phyloP scores from a whole-genome alignment of 1,139 yeast genomes.

The Candida neerlandica region DNA sequence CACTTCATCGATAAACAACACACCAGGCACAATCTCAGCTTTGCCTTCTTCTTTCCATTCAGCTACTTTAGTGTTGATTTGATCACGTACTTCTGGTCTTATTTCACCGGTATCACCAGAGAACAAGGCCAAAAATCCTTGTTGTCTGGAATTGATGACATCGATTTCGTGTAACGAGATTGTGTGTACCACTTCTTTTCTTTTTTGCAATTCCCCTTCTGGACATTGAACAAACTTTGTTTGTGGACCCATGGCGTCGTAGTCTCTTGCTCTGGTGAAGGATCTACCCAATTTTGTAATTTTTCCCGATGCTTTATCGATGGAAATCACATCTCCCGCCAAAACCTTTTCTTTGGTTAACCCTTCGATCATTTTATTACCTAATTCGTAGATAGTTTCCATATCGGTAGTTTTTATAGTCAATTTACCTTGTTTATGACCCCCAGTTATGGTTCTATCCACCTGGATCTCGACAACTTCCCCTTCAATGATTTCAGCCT shows the following conservation, averaged over 20 bases:
- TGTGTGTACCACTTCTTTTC: slow-evolving; percentile 94
- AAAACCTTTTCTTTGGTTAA: slow-evolving; percentile 91
- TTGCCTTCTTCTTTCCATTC: slow-evolving; percentile 99
- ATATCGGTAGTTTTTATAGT: slow-evolving; percentile 98
- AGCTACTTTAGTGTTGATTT: slow-evolving; percentile 93
- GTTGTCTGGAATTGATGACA: slow-evolving; percentile 96
- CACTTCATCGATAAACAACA: slow-evolving; percentile 94
- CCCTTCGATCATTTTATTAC: slow-evolving; percentile 96
- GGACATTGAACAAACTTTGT: slow-evolving; percentile 98
- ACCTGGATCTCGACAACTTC: slow-evolving; percentile 98
- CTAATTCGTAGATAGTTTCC: slow-evolving; percentile 98
- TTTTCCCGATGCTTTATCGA: slow-evolving; percentile 94
- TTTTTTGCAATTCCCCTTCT: slow-evolving; percentile 95
- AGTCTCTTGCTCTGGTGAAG: slow-evolving; percentile 93
- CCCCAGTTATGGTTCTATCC: slow-evolving; percentile 94
- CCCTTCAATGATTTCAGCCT: slow-evolving; percentile 96
- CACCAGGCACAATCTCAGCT: slow-evolving; percentile 99
- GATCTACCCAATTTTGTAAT: slow-evolving; percentile 94
- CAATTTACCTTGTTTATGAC: slow-evolving; percentile 96
- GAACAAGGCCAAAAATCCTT: slow-evolving; percentile 94
- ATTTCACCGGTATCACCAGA: slow-evolving; percentile 99
- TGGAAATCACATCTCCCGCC: slow-evolving; percentile 96
- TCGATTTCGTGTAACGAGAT: slow-evolving; percentile 97
- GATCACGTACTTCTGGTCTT: slow-evolving; percentile 93
- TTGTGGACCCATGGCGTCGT: slow-evolving; percentile 99